Base-by-base conservation (phyloP, 768 basidiomycete genomes). In the Termitomyces sp. region DNA sequence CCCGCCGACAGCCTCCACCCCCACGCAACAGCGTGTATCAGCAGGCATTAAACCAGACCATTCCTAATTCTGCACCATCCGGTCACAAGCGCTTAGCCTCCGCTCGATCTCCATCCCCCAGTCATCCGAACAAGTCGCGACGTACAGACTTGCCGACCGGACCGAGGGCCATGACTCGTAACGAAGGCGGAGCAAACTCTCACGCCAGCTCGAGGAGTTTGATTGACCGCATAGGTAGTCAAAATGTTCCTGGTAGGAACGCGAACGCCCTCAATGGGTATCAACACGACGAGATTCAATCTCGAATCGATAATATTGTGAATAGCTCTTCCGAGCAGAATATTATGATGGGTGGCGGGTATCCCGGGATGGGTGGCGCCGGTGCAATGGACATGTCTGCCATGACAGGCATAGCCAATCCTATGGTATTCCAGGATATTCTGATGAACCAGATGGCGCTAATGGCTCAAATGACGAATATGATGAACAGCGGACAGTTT, bases 401-500 rank as follows among this genome's bases (percentile, higher is more conserved):
- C 8, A 76, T 84, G 74, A 78, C 76, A 37, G 76, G 72, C 55
- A 82, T 82, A 74, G 71, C 79, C 45, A 91, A 86, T 63, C 86
- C 88, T 40, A 61, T 90, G 58, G 72, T 88, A 71, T 70, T 95
- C 62, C 93, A 94, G 70, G 92, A 92, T 67, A 87, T 94, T 80
- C 86, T 94, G 84, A 86, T 90, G 82, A 89, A 82, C 69, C 88
- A 94, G 68, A 91, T 92, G 89, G 88, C 91, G 27, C 78, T 95
- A 65, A 94, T 95, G 94, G 85, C 89, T 54, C 92, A 94, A 72
- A 90, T 96, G 85, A 88, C 93, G 82, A 89, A 86, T 28, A 86
- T 92, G 69, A 77, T 90, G 61, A 83, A 81, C 63, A 81, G 85
- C 12, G 66, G 72, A 9, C 84, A 83, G 64, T 83, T 82, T 72